Conservation (phyloP, 2,329 filamentous ascomycete genomes). For the Colletotrichum sp. region DNA sequence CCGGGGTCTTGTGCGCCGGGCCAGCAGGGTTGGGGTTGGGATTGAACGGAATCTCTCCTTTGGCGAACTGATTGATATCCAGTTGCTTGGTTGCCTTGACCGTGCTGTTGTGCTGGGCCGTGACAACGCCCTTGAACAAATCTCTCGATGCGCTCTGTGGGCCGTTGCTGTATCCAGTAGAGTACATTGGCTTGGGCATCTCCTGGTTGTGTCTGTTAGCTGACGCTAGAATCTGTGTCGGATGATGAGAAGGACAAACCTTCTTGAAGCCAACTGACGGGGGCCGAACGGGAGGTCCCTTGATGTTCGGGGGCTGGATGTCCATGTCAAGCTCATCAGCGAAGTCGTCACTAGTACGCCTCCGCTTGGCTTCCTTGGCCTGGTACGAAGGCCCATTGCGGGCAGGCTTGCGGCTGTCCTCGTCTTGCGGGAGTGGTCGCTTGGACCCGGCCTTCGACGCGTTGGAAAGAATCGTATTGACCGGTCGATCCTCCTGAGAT, state of each 20-base stretch:
- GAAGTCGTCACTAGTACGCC: slow-evolving; percentile 76
- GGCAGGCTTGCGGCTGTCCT: slow-evolving; percentile 55
- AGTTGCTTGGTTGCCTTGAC: slow-evolving; percentile 71
- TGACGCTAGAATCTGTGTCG: not conserved
- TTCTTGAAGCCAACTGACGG: slow-evolving; percentile 70
- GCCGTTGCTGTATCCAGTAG: slow-evolving; percentile 65
- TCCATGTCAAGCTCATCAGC: slow-evolving; percentile 68
- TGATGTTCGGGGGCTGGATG: slow-evolving; percentile 66
- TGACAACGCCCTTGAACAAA: slow-evolving; percentile 71
- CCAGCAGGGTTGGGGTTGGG: slow-evolving; percentile 65
- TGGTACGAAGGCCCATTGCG: slow-evolving; percentile 69
- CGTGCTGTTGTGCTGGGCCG: slow-evolving; percentile 70
- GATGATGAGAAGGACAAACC: slow-evolving; percentile 49
- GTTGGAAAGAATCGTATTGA: slow-evolving; percentile 63
- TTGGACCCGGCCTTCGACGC: slow-evolving; percentile 78
- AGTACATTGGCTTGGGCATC: slow-evolving; percentile 64
- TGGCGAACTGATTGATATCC: slow-evolving; percentile 88
- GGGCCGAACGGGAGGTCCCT: slow-evolving; percentile 84
- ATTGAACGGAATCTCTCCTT: slow-evolving; percentile 88
- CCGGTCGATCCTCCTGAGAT: slow-evolving; percentile 67
- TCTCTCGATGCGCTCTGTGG: slow-evolving; percentile 59
- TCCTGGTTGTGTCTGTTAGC: slow-evolving; percentile 50
- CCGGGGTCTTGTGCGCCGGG: slow-evolving; percentile 73
- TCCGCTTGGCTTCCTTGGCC: slow-evolving; percentile 76
- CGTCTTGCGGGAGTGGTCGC: slow-evolving; percentile 72